Evolutionary conservation across 2,329 filamentous ascomycete genomes (phyloP).

Genomic region (Talaromyces sp.): DNA sequence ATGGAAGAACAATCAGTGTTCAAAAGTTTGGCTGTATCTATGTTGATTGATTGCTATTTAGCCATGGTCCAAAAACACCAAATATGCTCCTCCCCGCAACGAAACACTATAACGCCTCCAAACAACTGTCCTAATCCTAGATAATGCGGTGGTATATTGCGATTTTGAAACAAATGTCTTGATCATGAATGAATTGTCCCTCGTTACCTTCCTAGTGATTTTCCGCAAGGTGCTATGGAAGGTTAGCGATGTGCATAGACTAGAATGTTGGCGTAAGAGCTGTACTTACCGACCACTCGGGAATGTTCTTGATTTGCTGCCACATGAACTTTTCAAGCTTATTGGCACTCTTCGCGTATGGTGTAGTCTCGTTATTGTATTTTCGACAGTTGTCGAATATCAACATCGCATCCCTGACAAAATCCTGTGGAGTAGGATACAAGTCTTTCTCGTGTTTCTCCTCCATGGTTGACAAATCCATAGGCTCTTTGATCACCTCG

Average conservation of each 20-base stretch:
- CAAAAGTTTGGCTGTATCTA: background rate
- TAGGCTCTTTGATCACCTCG: slow-evolving; percentile 95
- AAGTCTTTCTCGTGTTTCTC: slow-evolving; percentile 89
- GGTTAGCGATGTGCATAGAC: slow-evolving; percentile 15
- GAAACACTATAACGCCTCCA: background rate
- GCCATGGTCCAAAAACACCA: background rate
- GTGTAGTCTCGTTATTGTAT: slow-evolving; percentile 94
- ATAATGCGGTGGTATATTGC: slow-evolving; percentile 9
- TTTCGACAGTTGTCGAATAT: slow-evolving; percentile 92
- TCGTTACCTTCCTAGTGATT: slow-evolving; percentile 12
- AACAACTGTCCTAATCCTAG: background rate
- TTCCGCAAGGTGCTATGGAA: slow-evolving; percentile 39
- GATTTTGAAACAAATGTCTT: slow-evolving; percentile 4
- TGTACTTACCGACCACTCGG: slow-evolving; percentile 73
- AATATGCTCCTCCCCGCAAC: background rate
- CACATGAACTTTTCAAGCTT: slow-evolving; percentile 95
- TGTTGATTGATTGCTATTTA: background rate
- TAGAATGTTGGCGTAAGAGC: background rate
- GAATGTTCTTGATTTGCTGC: slow-evolving; percentile 84
- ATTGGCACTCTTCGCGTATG: slow-evolving; percentile 92
- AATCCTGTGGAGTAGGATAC: slow-evolving; percentile 88
- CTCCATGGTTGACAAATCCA: slow-evolving; percentile 97
- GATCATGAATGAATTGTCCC: background rate
- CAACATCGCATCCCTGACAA: slow-evolving; percentile 80
- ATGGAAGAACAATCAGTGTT: background rate